Base-by-base conservation (phyloP, 257 asterid species). In the Jacaranda mimosifolia region DNA sequence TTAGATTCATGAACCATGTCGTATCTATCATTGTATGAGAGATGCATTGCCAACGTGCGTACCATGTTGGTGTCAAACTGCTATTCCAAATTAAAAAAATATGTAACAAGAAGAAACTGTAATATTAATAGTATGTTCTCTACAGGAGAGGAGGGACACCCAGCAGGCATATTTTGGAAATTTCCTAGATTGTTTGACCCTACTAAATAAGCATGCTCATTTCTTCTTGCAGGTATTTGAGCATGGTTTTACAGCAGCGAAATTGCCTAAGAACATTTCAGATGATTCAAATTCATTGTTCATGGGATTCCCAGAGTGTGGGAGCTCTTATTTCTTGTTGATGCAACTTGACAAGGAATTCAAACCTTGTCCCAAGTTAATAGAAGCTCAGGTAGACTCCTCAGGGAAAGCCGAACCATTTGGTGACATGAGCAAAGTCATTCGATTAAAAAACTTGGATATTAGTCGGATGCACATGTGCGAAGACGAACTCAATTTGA, bases 241-340 rank as follows among this genome's bases (percentile, higher is more conserved):
- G 79, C 91, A 89, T 77, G 97, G 94, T 73, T 88, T 86, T 76
- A 85, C 86, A 12, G 78, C 94, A 45, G 88, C 83, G 76, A 91
- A 91, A 89, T 84, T 96, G 80, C 97, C 97, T 18, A 96, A 89
- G 85, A 87, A 72, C 79, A 85, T 93, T 78, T 82, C 89, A 72
- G 89, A 86, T 82, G 94, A 91, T 82, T 83, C 95, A 53, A 89
- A 85, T 75, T 86, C 89, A 79, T 80, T 96, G 88, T 85, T 96
- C 72, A 89, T 93, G 96, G 96, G 98, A 72, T 93, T 96, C 84
- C 98, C 99, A 8, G 97, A 96, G 77, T 89, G 96, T 83, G 98
- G 99, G 75, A 84, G 92, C 82, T 88, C 93, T 68, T 96, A 93
- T 84, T 88, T 83, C 84, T 85, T 96, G 89, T 84, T 92, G 81